A percentile compares a stretch with the other conserved stretches of the same genome.
Conservation (phyloP, 345 rosid species). For the Eucalyptus tenuipes region DNA sequence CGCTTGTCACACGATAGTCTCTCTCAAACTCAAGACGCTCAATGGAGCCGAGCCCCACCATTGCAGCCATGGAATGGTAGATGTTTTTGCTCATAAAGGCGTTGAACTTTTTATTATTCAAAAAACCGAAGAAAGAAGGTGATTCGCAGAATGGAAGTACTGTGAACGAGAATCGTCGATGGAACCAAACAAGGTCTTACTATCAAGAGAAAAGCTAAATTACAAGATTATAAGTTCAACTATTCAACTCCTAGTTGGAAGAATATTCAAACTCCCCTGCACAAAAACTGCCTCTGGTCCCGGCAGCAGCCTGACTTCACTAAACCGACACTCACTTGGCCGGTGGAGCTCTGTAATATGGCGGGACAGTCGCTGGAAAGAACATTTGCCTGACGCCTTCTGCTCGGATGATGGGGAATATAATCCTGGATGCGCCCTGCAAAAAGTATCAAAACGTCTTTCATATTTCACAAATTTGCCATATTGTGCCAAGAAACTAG, state of each 20-base stretch:
- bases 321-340: neutral
- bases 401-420: neutral
- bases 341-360: neutral
- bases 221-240: neutral
- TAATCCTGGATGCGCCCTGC: neutral
- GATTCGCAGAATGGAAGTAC: neutral
- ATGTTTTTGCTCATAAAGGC: neutral
- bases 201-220: neutral
- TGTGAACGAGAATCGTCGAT: neutral
- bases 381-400: neutral
- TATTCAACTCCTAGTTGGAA: neutral
- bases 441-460: neutral
- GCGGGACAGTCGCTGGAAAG: neutral
- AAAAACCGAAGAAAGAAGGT: neutral
- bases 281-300: neutral
- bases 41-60: neutral
- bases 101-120: neutral
- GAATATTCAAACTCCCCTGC: neutral
- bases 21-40: neutral
- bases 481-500: neutral
- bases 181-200: neutral
- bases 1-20: neutral
- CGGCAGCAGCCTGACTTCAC: neutral
- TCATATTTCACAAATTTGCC: neutral
- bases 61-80: neutral